Base-by-base conservation (phyloP, 2,329 filamentous ascomycete species). In the Lasiodiplodia sp. region DNA sequence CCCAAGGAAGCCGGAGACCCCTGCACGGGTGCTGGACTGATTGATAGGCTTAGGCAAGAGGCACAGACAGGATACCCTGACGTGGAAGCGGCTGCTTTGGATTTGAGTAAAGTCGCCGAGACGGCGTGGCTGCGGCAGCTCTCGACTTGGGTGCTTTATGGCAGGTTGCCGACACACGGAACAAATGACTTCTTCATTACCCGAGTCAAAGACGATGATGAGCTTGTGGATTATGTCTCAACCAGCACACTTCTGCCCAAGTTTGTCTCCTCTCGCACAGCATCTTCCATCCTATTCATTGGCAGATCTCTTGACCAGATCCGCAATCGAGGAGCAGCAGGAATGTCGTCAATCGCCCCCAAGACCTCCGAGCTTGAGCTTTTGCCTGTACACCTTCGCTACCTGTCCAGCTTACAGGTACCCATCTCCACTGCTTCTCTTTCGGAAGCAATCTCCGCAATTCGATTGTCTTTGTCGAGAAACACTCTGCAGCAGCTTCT, bases 101-200 rank as follows among this genome's bases (percentile, higher is more conserved):
- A 90, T 69, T 82, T 98, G 44, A 87, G 93, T n/a, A 87, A 84
- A 16, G 84, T 93, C 25, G 94, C 94, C 0, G 95, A 99, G 81
- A 91, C 88, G 37, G 92, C 94, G 10, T 99, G 96, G 96, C 83
- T 98, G 75, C 92, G 93, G 78, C 94, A 97, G 76, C 86, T 96
- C 12, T 92, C 93, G 4, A 92, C 92, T 31, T 99, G 95, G 95
- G 86, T 98, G 10, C 81, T 98, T 16, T 96, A 97, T 78, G 96
- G 96, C 5, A 89, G 91, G 63, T 81, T 97, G 68, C 94, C 95
- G 0, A 87, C 86, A 16, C 90, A 92, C 76, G 93, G 93, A 2
- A 87, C 86, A 5, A 86, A 87, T n/a, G 95, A 98, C 79, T 98
- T 98, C 77, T 97, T 97, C 77, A 88, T 98, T 23, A 34, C 65